phyloP scores from a whole-genome alignment of 768 basidiomycete genomes.

The Collybia sp. region DNA sequence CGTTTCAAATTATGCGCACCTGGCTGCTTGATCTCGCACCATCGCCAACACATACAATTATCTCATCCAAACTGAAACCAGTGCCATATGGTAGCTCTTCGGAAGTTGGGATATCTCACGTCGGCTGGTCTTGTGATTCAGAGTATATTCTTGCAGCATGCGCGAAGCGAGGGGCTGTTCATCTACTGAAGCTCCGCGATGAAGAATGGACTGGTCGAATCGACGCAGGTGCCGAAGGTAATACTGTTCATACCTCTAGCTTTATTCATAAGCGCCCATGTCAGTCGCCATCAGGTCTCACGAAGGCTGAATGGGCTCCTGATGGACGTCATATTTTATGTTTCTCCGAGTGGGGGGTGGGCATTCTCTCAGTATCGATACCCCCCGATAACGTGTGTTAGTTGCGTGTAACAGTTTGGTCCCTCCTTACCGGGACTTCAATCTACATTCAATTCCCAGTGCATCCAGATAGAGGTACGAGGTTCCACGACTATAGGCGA shows the following conservation, averaged over 20 bases:
- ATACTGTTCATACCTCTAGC: background rate
- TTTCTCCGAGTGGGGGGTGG: slow-evolving; percentile 92
- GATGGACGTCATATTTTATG: slow-evolving; percentile 80
- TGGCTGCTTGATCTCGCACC: slow-evolving; percentile 63
- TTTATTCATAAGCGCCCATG: background rate
- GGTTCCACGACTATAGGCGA: background rate
- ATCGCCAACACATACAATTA: slow-evolving; percentile 42
- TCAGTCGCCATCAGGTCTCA: slow-evolving; percentile 44
- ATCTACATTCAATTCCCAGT: slow-evolving; percentile 85
- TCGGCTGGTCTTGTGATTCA: slow-evolving; percentile 86
- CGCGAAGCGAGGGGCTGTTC: slow-evolving; percentile 64
- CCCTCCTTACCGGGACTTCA: slow-evolving; percentile 66
- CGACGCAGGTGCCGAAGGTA: slow-evolving; percentile 74
- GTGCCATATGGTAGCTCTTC: slow-evolving; percentile 14
- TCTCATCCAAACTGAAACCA: slow-evolving; percentile 29
- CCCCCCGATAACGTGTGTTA: slow-evolving; percentile 23
- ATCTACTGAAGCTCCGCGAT: slow-evolving; percentile 75
- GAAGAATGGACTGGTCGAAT: slow-evolving; percentile 76
- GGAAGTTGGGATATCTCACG: slow-evolving; percentile 59
- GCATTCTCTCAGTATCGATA: slow-evolving; percentile 24
- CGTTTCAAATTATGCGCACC: slow-evolving; percentile 77
- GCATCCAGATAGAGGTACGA: slow-evolving; percentile 70
- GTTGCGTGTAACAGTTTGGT: slow-evolving; percentile 88
- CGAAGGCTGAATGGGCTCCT: slow-evolving; percentile 87
- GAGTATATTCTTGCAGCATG: slow-evolving; percentile 82